phyloP scores from a whole-genome alignment of 2,329 filamentous ascomycete species.

The Cercospora sp. region DNA sequence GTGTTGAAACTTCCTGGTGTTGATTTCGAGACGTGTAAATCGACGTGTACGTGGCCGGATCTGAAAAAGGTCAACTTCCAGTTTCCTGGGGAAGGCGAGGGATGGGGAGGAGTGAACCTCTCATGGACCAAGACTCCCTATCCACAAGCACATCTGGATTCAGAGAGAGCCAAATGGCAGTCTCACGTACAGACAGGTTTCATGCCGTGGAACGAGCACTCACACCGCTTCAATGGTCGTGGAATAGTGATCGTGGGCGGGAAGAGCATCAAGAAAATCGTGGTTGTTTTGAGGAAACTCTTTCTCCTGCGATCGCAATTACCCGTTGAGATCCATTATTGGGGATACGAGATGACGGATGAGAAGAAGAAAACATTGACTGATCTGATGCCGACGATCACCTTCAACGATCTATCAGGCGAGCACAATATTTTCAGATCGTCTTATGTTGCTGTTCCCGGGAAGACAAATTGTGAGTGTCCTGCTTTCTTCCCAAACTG shows the following conservation, averaged over 20 bases:
- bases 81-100: slow-evolving; percentile 16
- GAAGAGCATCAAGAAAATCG: slow-evolving; percentile 30
- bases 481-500: too few species aligned
- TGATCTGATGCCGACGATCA: slow-evolving; percentile 27
- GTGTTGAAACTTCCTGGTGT: slow-evolving; percentile 16
- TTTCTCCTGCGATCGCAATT: slow-evolving; percentile 25
- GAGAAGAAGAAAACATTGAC: slow-evolving; percentile 22
- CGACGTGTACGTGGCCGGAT: slow-evolving; percentile 16
- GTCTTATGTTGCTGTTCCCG: slow-evolving; percentile 20
- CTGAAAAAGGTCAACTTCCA: slow-evolving; percentile 19
- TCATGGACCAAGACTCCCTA: slow-evolving; percentile 14
- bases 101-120: slow-evolving; percentile 11
- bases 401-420: slow-evolving; percentile 36
- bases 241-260: slow-evolving; percentile 39
- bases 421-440: slow-evolving; percentile 28
- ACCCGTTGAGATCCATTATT: slow-evolving; percentile 39
- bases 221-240: slow-evolving; percentile 32
- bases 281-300: slow-evolving; percentile 24
- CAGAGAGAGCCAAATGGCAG: slow-evolving; percentile 26
- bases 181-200: slow-evolving; percentile 26
- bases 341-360: slow-evolving; percentile 32
- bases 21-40: slow-evolving; percentile 9
- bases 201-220: slow-evolving; percentile 24
- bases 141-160: slow-evolving; percentile 23
- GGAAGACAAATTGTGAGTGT: slow-evolving; percentile 19